Evolutionary conservation across 2,329 filamentous ascomycete genomes (phyloP).

Genomic region (Myriosclerotinia duriaeana): DNA sequence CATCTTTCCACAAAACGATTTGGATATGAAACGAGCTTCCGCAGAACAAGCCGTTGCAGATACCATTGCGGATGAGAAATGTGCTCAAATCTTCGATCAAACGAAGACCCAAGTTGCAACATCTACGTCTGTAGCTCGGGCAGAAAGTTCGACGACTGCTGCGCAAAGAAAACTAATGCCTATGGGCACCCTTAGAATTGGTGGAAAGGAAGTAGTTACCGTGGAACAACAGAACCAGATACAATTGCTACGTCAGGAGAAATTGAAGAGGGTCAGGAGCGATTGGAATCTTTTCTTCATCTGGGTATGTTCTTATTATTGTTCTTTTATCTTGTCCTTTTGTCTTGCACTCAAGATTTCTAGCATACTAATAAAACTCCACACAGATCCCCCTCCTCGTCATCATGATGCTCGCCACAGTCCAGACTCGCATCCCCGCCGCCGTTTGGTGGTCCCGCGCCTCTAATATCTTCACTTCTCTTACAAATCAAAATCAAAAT

Average conservation of each 20-base stretch:
- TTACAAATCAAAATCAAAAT: slow-evolving; percentile 27
- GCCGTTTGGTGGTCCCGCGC: slow-evolving; percentile 43
- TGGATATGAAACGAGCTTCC: slow-evolving; percentile 58
- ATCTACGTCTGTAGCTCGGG: slow-evolving; percentile 26
- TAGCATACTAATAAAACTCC: slow-evolving; percentile 7
- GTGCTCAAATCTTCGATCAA: slow-evolving; percentile 53
- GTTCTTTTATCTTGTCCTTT: not conserved
- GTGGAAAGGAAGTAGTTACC: slow-evolving; percentile 62
- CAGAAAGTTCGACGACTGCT: slow-evolving; percentile 40
- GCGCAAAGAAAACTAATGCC: slow-evolving; percentile 43
- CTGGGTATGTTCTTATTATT: slow-evolving; percentile 53
- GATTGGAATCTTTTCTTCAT: slow-evolving; percentile 68
- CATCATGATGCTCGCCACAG: slow-evolving; percentile 50
- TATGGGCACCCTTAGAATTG: slow-evolving; percentile 55
- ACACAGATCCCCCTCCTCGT: slow-evolving; percentile 52
- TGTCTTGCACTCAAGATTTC: not conserved
- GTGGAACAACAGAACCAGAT: slow-evolving; percentile 65
- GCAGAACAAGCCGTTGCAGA: slow-evolving; percentile 59
- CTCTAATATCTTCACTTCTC: slow-evolving; percentile 28
- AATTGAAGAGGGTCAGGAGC: slow-evolving; percentile 61
- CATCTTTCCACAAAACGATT: slow-evolving; percentile 60
- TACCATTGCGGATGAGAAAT: slow-evolving; percentile 59
- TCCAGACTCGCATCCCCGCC: slow-evolving; percentile 54
- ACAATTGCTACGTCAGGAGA: slow-evolving; percentile 59
- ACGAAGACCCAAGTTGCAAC: slow-evolving; percentile 17